phyloP scores from a whole-genome alignment of 2,329 filamentous ascomycete genomes.

The Aspergillus versicolor region DNA sequence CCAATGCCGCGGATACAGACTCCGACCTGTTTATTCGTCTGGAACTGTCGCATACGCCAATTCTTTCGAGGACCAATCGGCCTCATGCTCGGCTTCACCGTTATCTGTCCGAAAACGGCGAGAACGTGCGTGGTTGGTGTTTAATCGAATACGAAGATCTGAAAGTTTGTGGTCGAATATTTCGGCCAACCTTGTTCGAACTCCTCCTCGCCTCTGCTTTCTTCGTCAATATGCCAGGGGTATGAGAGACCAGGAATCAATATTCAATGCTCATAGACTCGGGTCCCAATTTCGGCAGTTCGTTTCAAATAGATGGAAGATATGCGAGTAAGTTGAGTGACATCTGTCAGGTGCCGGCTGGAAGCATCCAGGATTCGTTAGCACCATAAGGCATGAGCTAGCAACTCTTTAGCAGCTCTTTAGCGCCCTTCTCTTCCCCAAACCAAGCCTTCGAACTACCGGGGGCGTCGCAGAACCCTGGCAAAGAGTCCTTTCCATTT shows the following conservation, averaged over 20 bases:
- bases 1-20: too few relatives aligned
- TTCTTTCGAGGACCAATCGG: too few relatives aligned
- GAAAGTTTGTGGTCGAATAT: neutral
- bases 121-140: neutral
- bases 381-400: neutral
- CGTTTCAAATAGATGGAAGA: neutral
- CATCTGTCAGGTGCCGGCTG: neutral
- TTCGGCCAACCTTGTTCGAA: neutral
- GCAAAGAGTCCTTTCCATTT: too few relatives aligned
- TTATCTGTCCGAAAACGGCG: neutral
- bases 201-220: neutral
- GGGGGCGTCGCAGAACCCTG: too few relatives aligned
- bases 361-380: neutral
- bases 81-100: too few relatives aligned
- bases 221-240: neutral
- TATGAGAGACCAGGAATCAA: neutral
- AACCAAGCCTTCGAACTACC: too few relatives aligned
- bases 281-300: neutral
- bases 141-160: neutral
- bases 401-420: neutral
- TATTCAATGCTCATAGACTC: neutral
- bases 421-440: neutral
- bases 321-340: neutral
- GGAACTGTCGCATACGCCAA: too few relatives aligned
- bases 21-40: too few relatives aligned